A percentile compares a stretch with the other conserved stretches of the same genome.
These are phyloP conservation scores for Linum lewisii DNA, from an alignment of 345 rosid species.

Conservation along the genomic window DNA sequence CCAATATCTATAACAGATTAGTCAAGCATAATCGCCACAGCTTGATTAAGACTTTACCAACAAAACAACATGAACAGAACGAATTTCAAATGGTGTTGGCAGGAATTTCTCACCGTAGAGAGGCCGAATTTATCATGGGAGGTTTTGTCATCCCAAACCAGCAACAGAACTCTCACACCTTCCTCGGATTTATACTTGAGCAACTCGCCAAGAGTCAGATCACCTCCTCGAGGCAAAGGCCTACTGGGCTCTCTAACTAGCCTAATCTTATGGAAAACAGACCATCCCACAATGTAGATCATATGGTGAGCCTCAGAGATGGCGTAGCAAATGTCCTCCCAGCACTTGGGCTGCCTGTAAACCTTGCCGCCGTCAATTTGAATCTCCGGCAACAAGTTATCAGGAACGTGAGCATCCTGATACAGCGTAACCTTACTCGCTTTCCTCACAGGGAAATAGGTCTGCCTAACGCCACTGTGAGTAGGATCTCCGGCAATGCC, in stretches of 20 bases:
- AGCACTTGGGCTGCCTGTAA: slow-evolving; percentile 47
- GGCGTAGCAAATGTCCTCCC: slow-evolving; percentile 94
- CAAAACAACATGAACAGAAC: not conserved
- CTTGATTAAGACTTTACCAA: not conserved
- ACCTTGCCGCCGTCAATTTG: slow-evolving; percentile 35
- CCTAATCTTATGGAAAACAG: slow-evolving; percentile 70
- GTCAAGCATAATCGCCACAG: not conserved
- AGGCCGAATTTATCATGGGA: slow-evolving; percentile 64
- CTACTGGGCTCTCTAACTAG: slow-evolving; percentile 65
- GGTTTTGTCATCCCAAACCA: slow-evolving; percentile 92
- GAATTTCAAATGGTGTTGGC: not conserved
- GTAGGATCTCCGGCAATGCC: slow-evolving; percentile 66
- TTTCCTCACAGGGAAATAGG: slow-evolving; percentile 78
- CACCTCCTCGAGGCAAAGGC: slow-evolving; percentile 57
- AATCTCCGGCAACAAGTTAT: slow-evolving; percentile 35
- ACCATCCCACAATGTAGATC: slow-evolving; percentile 88
- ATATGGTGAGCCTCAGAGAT: slow-evolving; percentile 91
- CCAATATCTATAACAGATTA: slow-evolving; percentile 1
- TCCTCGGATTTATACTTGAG: slow-evolving; percentile 88
- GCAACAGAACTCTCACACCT: slow-evolving; percentile 78
- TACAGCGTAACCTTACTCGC: slow-evolving; percentile 59
- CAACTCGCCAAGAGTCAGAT: slow-evolving; percentile 78
- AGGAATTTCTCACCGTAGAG: slow-evolving; percentile 37
- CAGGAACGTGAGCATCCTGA: slow-evolving; percentile 79
- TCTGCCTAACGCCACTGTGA: slow-evolving; percentile 41